Conservation (phyloP, 2,329 filamentous ascomycete species). For the Simplicillium sp. region DNA sequence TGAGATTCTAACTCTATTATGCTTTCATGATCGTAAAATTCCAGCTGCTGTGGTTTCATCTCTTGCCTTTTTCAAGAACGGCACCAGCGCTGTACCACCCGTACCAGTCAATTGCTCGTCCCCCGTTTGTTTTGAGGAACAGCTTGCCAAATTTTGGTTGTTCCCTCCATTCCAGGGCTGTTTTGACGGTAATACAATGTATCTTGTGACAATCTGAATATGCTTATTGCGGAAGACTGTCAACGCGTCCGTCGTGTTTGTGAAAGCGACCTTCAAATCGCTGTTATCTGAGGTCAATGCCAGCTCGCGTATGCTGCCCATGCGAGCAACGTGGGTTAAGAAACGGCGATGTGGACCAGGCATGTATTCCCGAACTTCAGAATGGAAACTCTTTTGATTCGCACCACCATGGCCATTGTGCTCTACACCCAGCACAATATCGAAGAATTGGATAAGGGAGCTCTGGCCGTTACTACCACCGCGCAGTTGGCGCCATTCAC, state of each 20-base stretch:
- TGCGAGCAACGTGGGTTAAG: constrained; percentile 56
- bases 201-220: constrained; percentile 80
- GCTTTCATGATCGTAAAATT: neutral
- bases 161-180: constrained; percentile 20
- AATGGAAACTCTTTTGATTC: constrained; percentile 32
- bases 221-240: constrained; percentile 74
- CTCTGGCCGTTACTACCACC: constrained; percentile 92
- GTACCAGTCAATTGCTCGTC: constrained; percentile 52
- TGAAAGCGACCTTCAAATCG: constrained; percentile 42
- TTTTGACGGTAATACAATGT: constrained; percentile 73
- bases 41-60: constrained; percentile 59
- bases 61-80: constrained; percentile 80
- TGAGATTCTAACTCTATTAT: too few relatives aligned
- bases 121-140: constrained; percentile 23
- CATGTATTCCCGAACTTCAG: constrained; percentile 83
- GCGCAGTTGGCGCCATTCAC: constrained; percentile 66
- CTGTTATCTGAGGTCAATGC: constrained; percentile 47
- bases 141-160: constrained; percentile 33
- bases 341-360: constrained; percentile 75
- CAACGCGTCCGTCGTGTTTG: constrained; percentile 66
- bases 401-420: constrained; percentile 42
- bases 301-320: constrained; percentile 67
- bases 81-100: constrained; percentile 68
- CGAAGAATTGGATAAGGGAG: constrained; percentile 87
- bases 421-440: constrained; percentile 75